Conservation (phyloP, 1,284 basidiomycete species). For the Ceratobasidium sp. region DNA sequence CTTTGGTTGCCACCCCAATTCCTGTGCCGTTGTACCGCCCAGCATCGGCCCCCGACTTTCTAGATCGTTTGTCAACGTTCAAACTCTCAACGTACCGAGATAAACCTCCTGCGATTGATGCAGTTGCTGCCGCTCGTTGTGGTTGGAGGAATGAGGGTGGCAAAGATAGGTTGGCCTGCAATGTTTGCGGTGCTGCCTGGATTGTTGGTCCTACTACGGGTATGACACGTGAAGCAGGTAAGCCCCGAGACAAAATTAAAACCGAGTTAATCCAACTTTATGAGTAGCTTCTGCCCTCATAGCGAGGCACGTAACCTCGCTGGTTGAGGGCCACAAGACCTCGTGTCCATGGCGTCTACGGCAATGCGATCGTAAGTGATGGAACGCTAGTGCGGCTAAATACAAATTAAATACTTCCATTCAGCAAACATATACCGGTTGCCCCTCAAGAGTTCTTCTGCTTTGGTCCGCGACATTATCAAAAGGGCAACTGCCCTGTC, state of each 20-base stretch:
- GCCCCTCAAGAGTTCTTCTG: constrained; percentile 70
- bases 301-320: constrained; percentile 71
- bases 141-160: constrained; percentile 64
- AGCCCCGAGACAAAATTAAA: background rate
- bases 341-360: constrained; percentile 82
- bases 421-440: constrained; percentile 72
- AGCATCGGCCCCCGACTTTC: constrained; percentile 74
- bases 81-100: constrained; percentile 80
- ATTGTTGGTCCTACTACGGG: constrained; percentile 47
- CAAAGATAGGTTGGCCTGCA: constrained; percentile 46
- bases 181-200: constrained; percentile 47
- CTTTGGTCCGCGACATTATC: constrained; percentile 70
- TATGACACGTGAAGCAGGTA: constrained; percentile 48
- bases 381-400: too few species aligned
- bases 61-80: constrained; percentile 76
- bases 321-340: constrained; percentile 76
- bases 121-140: constrained; percentile 78
- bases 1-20: constrained; percentile 52
- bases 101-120: constrained; percentile 75
- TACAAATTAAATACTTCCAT: background rate
- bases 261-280: constrained; percentile 63
- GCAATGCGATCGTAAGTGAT: constrained; percentile 75
- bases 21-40: constrained; percentile 72
- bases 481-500: constrained; percentile 65
- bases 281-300: constrained; percentile 66